Conservation (phyloP, 2,329 filamentous ascomycete genomes). For the Penicillium psychrosexuale region DNA sequence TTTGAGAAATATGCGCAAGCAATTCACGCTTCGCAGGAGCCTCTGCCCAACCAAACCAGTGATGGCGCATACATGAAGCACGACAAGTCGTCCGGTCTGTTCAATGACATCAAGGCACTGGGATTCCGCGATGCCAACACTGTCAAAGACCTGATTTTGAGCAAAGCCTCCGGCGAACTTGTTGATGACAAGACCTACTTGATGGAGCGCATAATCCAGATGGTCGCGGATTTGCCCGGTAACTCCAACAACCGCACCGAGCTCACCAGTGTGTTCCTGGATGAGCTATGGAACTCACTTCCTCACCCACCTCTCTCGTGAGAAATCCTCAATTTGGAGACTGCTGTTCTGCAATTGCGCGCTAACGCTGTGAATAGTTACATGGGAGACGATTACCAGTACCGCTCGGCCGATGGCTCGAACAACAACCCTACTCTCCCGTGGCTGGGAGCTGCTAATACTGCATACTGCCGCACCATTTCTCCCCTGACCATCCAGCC, state of each 20-base stretch:
- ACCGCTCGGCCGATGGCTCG: conserved; percentile 67
- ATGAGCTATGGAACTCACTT: conserved; percentile 67
- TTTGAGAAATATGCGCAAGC: conserved; percentile 48
- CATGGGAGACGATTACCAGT: conserved; percentile 57
- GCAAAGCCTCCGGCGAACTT: conserved; percentile 61
- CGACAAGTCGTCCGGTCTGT: conserved; percentile 51
- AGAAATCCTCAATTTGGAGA: conserved; percentile 10
- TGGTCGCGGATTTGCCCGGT: conserved; percentile 63
- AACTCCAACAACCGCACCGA: conserved; percentile 60
- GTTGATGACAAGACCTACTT: conserved; percentile 74
- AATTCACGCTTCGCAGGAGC: conserved; percentile 56
- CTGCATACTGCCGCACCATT: conserved; percentile 64
- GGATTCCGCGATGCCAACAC: conserved; percentile 60
- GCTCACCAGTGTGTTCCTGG: conserved; percentile 66
- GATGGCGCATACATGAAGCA: conserved; percentile 59
- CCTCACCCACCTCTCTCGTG: conserved; percentile 70
- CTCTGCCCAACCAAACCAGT: conserved; percentile 61
- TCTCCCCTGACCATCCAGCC: conserved; percentile 58
- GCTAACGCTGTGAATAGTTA: conserved; percentile 32
- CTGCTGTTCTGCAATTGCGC: not conserved
- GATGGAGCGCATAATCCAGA: conserved; percentile 69
- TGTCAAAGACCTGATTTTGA: conserved; percentile 58
- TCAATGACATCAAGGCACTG: conserved; percentile 58
- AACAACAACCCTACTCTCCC: conserved; percentile 68
- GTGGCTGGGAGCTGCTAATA: conserved; percentile 64